Conservation (phyloP, 306 rosid genomes). For the Gleditsia sinensis region DNA sequence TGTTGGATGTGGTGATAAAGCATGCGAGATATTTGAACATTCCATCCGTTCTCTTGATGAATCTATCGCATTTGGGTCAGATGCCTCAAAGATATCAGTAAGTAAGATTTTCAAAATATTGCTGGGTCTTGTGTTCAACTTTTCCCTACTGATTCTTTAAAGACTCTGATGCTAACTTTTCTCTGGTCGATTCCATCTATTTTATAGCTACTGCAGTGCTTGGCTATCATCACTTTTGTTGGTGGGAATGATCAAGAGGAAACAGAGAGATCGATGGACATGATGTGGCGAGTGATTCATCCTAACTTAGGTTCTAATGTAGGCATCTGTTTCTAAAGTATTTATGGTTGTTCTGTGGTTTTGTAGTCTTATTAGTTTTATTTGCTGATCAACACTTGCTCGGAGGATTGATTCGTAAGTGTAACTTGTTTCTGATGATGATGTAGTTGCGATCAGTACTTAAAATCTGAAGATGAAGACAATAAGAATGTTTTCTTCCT, state of each 20-base stretch:
- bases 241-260: conserved; percentile 85
- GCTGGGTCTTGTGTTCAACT: neutral
- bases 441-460: neutral
- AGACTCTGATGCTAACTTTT: conserved; percentile 7
- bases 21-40: conserved; percentile 76
- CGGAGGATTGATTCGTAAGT: neutral
- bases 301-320: conserved; percentile 84
- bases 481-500: neutral
- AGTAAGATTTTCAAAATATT: conserved; percentile 27
- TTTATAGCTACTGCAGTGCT: conserved; percentile 80
- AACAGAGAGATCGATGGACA: conserved; percentile 81
- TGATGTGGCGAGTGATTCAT: conserved; percentile 92
- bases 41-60: conserved; percentile 57
- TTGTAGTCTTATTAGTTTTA: neutral
- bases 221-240: conserved; percentile 82
- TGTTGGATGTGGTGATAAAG: conserved; percentile 73
- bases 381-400: conserved; percentile 15
- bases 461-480: neutral
- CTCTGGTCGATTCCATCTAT: conserved; percentile 29
- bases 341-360: neutral
- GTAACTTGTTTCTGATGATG: neutral
- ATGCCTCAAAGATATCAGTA: conserved; percentile 61
- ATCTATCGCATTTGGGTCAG: conserved; percentile 62
- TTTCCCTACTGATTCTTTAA: neutral
- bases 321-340: conserved; percentile 24